Evolutionary conservation across 2,329 filamentous ascomycete genomes (phyloP).

Genomic region (Cercospora zeae-maydis): DNA sequence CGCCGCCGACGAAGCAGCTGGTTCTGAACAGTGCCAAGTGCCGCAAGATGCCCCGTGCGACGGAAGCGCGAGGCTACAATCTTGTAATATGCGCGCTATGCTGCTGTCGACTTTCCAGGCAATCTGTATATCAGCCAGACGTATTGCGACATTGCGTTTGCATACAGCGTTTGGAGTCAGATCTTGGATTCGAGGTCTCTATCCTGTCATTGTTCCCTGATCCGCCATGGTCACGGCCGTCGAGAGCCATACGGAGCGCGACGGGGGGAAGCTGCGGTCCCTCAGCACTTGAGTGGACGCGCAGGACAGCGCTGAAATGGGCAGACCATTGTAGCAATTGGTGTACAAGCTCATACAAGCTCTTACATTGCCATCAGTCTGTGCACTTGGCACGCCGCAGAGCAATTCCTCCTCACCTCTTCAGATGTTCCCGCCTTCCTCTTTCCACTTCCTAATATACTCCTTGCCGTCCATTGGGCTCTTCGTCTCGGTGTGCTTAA

Average conservation of each 20-base stretch:
- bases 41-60: not conserved
- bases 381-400: not conserved
- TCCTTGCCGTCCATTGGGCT: conserved; percentile 33
- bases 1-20: not conserved
- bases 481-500: conserved; percentile 36
- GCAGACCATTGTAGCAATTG: not conserved
- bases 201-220: not conserved
- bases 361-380: not conserved
- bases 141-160: not conserved
- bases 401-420: not conserved
- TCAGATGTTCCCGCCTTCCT: conserved; percentile 34
- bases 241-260: not conserved
- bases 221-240: not conserved
- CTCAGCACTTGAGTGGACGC: conserved; percentile 5
- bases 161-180: not conserved
- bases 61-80: not conserved
- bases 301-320: not conserved
- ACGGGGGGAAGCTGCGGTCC: not conserved
- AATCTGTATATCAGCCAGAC: not conserved
- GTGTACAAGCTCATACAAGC: not conserved
- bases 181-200: not conserved
- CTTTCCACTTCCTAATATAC: conserved; percentile 37
- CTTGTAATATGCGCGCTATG: not conserved
- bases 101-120: not conserved
- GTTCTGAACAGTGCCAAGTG: not conserved